A percentile compares a stretch with the other conserved stretches of the same genome.
phyloP scores from a whole-genome alignment of 768 basidiomycete genomes.

The Boletus sensibilis region DNA sequence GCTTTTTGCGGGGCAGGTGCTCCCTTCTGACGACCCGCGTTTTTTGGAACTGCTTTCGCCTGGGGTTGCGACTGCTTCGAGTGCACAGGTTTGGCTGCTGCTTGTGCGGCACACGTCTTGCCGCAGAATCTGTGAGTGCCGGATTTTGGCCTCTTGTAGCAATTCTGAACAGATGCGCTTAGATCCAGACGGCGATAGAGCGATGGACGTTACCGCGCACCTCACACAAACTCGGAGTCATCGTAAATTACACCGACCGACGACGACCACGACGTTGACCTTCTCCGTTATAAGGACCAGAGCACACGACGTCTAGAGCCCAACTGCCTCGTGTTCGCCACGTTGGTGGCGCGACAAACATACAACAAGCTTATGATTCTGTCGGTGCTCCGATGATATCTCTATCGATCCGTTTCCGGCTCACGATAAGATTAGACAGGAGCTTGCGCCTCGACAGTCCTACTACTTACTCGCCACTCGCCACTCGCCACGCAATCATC shows the following conservation, averaged over 20 bases:
- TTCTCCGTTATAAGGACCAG: slow-evolving; percentile 12
- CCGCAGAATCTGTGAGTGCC: slow-evolving; percentile 55
- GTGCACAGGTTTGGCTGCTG: slow-evolving; percentile 16
- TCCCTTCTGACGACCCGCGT: slow-evolving; percentile 11
- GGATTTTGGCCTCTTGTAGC: slow-evolving; percentile 55
- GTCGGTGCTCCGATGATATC: slow-evolving; percentile 3
- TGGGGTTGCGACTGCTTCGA: slow-evolving; percentile 16
- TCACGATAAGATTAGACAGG: slow-evolving; percentile 20
- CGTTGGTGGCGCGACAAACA: slow-evolving; percentile 15
- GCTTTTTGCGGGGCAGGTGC: slow-evolving; percentile 18
- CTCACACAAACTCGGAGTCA: slow-evolving; percentile 31
- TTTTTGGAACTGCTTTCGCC: slow-evolving; percentile 13
- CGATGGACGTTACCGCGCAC: slow-evolving; percentile 19
- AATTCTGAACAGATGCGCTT: slow-evolving; percentile 39
- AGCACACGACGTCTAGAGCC: slow-evolving; percentile 3
- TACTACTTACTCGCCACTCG: neutral
- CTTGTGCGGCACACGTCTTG: slow-evolving; percentile 53
- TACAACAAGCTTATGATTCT: slow-evolving; percentile 3
- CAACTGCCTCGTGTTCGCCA: slow-evolving; percentile 28
- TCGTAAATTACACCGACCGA: slow-evolving; percentile 18
- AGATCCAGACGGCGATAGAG: slow-evolving; percentile 3
- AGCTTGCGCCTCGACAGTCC: neutral
- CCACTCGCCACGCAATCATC: slow-evolving; percentile 8
- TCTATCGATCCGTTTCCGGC: slow-evolving; percentile 8
- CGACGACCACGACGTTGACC: slow-evolving; percentile 3